Percentiles rank a stretch among this genome's conserved stretches.
phyloP scores from a whole-genome alignment of 371 early-diverging fungal genomes.

The Apophysomyces trapeziformis region DNA sequence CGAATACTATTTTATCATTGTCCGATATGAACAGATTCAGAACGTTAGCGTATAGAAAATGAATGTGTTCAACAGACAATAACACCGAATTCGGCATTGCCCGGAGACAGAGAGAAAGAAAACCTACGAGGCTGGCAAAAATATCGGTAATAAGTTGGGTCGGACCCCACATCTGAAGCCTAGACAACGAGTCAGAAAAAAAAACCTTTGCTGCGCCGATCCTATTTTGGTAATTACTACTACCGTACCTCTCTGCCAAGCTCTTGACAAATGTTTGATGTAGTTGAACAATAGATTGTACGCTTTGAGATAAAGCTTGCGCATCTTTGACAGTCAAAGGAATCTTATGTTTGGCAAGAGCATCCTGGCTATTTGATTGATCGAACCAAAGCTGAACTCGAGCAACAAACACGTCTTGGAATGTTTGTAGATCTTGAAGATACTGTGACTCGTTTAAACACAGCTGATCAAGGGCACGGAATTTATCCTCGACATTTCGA shows the following conservation, averaged over 20 bases:
- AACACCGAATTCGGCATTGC: conserved; percentile 8
- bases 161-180: conserved; percentile 41
- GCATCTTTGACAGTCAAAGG: conserved; percentile 9
- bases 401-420: conserved; percentile 21
- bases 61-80: too few relatives aligned
- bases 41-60: background rate
- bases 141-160: conserved; percentile 43
- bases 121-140: conserved; percentile 31
- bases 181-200: background rate
- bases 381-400: conserved; percentile 24
- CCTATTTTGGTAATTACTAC: background rate
- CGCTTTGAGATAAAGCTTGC: conserved; percentile 10
- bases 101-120: background rate
- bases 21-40: too few relatives aligned
- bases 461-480: conserved; percentile 1
- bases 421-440: conserved; percentile 20
- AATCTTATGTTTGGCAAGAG: conserved; percentile 4
- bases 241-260: conserved; percentile 23
- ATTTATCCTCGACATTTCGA: conserved; percentile 10
- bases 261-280: conserved; percentile 13
- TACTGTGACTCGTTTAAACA: conserved; percentile 13
- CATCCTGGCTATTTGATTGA: conserved; percentile 14
- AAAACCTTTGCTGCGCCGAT: conserved; percentile 6
- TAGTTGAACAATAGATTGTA: conserved; percentile 9
- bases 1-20: conserved; percentile 7